Conservation (phyloP, 176 grass and related monocot species). For the Themeda triandra region DNA sequence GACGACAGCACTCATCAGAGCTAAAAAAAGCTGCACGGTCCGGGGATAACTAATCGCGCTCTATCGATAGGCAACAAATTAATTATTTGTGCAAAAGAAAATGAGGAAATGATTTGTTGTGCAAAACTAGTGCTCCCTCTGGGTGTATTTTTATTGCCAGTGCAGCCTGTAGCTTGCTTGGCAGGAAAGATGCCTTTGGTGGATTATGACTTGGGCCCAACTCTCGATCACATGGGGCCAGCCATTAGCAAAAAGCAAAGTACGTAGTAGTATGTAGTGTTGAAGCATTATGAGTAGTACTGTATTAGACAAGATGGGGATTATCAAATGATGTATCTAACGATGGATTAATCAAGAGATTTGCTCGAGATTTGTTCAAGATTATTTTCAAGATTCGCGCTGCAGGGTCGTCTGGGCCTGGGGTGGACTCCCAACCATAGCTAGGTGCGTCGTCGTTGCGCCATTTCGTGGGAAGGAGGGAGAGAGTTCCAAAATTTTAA, state of each 20-base stretch:
- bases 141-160: not conserved
- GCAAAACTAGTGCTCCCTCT: not conserved
- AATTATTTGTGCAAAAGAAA: not conserved
- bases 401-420: not conserved
- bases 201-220: slow-evolving; percentile 42
- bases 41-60: no score
- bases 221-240: slow-evolving; percentile 39
- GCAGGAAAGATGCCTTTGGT: slow-evolving; percentile 34
- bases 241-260: not conserved
- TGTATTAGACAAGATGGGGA: slow-evolving; percentile 1
- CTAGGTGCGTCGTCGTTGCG: not conserved
- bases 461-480: slow-evolving; percentile 7
- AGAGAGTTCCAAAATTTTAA: not conserved
- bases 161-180: slow-evolving; percentile 19
- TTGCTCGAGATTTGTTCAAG: slow-evolving; percentile 24
- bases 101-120: not conserved
- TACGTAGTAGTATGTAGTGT: not conserved
- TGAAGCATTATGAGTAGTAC: not conserved
- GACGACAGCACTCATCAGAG: no score
- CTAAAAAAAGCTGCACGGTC: not conserved
- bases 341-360: slow-evolving; percentile 31
- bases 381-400: not conserved
- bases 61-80: slow-evolving; percentile 5
- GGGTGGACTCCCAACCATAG: slow-evolving; percentile 32
- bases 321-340: slow-evolving; percentile 27